phyloP scores from a whole-genome alignment of 2,329 filamentous ascomycete genomes.

The Catunica adiposa region DNA sequence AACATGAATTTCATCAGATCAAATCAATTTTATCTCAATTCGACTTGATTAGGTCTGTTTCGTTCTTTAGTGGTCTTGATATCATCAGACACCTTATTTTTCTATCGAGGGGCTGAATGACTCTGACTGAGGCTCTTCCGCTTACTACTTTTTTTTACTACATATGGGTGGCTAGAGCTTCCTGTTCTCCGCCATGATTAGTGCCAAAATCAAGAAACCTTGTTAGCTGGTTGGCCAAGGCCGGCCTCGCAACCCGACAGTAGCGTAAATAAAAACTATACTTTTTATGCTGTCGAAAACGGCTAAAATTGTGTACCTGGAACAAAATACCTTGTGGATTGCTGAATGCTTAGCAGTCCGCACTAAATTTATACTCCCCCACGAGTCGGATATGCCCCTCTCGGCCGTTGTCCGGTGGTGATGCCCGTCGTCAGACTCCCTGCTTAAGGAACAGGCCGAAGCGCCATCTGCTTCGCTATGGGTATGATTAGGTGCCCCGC shows the following conservation, averaged over 20 bases:
- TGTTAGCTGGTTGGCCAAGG: slow-evolving; percentile 1
- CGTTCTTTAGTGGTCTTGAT: no score
- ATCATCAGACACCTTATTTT: no score
- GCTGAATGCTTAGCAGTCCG: neutral
- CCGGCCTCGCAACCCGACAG: slow-evolving; percentile 13
- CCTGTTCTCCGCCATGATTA: neutral
- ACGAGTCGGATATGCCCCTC: neutral
- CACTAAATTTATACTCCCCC: neutral
- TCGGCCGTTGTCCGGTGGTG: neutral
- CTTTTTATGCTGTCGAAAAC: neutral
- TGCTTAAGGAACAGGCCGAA: neutral
- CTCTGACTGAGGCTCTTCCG: neutral
- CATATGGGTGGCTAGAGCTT: slow-evolving; percentile 3
- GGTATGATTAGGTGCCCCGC: neutral
- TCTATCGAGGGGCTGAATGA: neutral
- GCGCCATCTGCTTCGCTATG: neutral
- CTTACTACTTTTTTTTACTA: neutral
- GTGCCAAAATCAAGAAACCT: neutral
- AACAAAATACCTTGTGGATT: neutral
- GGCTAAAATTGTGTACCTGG: neutral
- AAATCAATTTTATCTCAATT: no score
- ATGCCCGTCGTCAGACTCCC: neutral
- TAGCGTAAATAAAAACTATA: slow-evolving; percentile 3
- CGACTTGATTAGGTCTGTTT: no score
- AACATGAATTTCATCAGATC: neutral